A percentile compares a stretch with the other conserved stretches of the same genome.
phyloP scores from a whole-genome alignment of 805 yeast genomes.

The Groenewaldozyma tartarivorans region DNA sequence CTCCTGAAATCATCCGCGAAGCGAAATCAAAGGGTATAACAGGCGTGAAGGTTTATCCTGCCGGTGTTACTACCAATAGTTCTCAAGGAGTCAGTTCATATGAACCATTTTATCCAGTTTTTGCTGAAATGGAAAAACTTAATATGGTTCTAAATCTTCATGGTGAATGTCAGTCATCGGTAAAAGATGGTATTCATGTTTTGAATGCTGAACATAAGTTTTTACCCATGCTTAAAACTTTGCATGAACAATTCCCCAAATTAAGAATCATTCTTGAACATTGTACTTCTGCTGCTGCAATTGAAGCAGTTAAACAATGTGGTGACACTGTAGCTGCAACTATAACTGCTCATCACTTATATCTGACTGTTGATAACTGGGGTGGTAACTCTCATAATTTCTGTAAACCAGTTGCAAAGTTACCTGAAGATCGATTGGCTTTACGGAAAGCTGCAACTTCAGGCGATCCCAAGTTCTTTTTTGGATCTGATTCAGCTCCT shows the following conservation, averaged over 20 bases:
- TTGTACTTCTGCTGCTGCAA: constrained; percentile 86
- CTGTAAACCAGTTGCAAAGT: constrained; percentile 96
- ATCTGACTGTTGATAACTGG: constrained; percentile 85
- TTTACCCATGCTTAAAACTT: constrained; percentile 73
- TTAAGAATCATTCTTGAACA: constrained; percentile 85
- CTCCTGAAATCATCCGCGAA: constrained; percentile 74
- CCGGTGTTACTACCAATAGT: constrained; percentile 98
- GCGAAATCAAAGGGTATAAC: constrained; percentile 65
- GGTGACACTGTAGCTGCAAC: constrained; percentile 81
- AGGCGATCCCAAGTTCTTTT: constrained; percentile 87
- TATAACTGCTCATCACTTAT: constrained; percentile 92
- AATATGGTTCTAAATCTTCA: constrained; percentile 77
- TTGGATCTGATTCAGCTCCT: constrained; percentile 98
- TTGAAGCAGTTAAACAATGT: constrained; percentile 63
- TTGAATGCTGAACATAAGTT: constrained; percentile 90
- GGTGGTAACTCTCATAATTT: constrained; percentile 92
- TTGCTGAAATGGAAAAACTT: constrained; percentile 76
- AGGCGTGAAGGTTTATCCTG: constrained; percentile 96
- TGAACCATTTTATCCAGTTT: constrained; percentile 77
- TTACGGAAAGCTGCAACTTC: constrained; percentile 80
- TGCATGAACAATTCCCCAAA: constrained; percentile 77
- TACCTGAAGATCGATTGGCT: constrained; percentile 76
- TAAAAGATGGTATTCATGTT: constrained; percentile 61
- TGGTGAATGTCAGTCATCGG: constrained; percentile 81
- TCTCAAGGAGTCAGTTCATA: constrained; percentile 86